Evolutionary conservation across 2,329 filamentous ascomycete genomes (phyloP).

Genomic region (Penicillium occitanis): DNA sequence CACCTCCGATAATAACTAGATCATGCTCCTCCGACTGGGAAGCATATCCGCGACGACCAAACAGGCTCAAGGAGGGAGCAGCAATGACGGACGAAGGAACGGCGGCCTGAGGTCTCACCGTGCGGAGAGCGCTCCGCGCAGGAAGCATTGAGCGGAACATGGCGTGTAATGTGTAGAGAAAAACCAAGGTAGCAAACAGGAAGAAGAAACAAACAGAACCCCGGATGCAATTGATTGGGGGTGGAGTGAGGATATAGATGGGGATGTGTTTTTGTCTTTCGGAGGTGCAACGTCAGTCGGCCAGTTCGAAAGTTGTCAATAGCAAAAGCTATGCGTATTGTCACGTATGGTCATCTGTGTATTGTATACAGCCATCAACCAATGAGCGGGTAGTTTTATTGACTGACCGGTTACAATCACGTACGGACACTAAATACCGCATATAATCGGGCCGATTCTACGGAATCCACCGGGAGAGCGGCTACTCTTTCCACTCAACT

Average conservation of each 20-base stretch:
- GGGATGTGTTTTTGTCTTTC: conserved; percentile 14
- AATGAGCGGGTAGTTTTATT: neutral
- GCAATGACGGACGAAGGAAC: conserved; percentile 37
- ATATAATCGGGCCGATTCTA: conserved; percentile 19
- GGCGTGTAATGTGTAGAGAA: conserved; percentile 27
- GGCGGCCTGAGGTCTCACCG: conserved; percentile 36
- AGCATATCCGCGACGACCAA: conserved; percentile 57
- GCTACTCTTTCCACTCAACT: neutral
- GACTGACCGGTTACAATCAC: neutral
- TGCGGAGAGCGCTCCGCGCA: conserved; percentile 47
- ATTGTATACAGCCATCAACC: neutral
- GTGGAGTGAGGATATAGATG: conserved; percentile 1
- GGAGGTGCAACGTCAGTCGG: conserved; percentile 14
- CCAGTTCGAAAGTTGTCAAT: conserved; percentile 11
- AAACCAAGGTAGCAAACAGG: conserved; percentile 2
- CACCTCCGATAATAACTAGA: conserved; percentile 94
- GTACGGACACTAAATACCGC: conserved; percentile 10
- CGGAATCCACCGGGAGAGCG: conserved; percentile 20
- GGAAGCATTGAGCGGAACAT: conserved; percentile 57
- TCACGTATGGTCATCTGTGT: conserved; percentile 19
- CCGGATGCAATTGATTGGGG: conserved; percentile 10
- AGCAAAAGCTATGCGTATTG: conserved; percentile 22
- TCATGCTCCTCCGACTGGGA: conserved; percentile 69
- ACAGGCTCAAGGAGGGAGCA: conserved; percentile 46
- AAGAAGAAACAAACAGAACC: conserved; percentile 4